A percentile compares a stretch with the other conserved stretches of the same genome.
These are phyloP conservation scores for Escovopsis weberi DNA, from an alignment of 2,329 filamentous ascomycete species.

Conservation along the genomic window DNA sequence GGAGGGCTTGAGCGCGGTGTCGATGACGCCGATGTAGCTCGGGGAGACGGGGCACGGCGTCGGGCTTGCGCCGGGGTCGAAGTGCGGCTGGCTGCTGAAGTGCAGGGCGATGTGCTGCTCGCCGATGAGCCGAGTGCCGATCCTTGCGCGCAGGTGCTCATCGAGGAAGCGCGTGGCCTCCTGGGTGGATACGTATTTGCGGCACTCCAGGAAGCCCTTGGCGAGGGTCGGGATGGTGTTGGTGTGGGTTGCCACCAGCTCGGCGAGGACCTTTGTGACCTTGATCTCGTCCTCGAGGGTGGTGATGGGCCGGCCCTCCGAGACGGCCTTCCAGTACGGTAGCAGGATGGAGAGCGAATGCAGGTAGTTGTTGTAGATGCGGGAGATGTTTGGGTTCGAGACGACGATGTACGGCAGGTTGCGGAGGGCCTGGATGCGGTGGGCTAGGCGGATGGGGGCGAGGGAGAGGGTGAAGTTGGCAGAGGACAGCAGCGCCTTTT, in stretches of 20 bases:
- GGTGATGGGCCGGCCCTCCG: slow-evolving; percentile 21
- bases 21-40: slow-evolving; percentile 87
- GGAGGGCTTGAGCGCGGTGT: slow-evolving; percentile 73
- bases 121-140: slow-evolving; percentile 84
- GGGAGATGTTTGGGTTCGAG: slow-evolving; percentile 87
- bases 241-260: slow-evolving; percentile 86
- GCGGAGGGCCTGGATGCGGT: slow-evolving; percentile 82
- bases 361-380: slow-evolving; percentile 92
- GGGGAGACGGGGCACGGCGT: slow-evolving; percentile 36
- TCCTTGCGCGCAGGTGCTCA: slow-evolving; percentile 82
- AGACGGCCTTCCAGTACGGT: slow-evolving; percentile 51
- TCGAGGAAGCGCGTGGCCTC: slow-evolving; percentile 90
- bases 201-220: slow-evolving; percentile 81
- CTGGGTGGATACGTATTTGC: slow-evolving; percentile 68
- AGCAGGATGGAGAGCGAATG: slow-evolving; percentile 84
- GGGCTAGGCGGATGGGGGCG: slow-evolving; percentile 80
- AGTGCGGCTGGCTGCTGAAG: slow-evolving; percentile 53
- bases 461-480: slow-evolving; percentile 93
- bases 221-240: slow-evolving; percentile 92
- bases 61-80: slow-evolving; percentile 36
- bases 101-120: slow-evolving; percentile 96
- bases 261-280: slow-evolving; percentile 85
- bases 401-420: slow-evolving; percentile 97
- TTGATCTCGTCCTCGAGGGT: slow-evolving; percentile 75
- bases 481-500: slow-evolving; percentile 67